Percentiles rank a stretch among this genome's conserved stretches.
Evolutionary conservation across 2,329 filamentous ascomycete species (phyloP).

Genomic region (Ascochyta clinopodiicola): DNA sequence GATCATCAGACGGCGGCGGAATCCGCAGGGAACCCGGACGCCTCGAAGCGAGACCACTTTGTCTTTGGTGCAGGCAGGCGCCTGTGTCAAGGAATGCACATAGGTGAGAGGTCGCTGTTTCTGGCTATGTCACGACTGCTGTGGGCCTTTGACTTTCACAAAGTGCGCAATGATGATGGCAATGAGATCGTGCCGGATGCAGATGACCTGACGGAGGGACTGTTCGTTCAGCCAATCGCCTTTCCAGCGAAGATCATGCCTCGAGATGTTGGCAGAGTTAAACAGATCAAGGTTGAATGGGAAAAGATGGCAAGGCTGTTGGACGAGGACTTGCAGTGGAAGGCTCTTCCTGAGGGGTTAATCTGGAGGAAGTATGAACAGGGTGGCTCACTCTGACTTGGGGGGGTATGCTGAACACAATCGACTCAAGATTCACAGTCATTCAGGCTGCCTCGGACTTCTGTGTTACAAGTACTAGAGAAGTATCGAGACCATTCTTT

Average conservation of each 20-base stretch:
- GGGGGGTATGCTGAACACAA: background rate
- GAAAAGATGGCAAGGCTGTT: slow-evolving; percentile 22
- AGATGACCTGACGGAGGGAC: slow-evolving; percentile 24
- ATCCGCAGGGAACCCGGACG: slow-evolving; percentile 39
- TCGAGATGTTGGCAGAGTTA: slow-evolving; percentile 16
- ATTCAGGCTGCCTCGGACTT: no score
- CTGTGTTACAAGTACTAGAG: no score
- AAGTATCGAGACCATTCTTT: no score
- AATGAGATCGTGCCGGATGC: slow-evolving; percentile 19
- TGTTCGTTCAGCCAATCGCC: slow-evolving; percentile 25
- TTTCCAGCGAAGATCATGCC: slow-evolving; percentile 27
- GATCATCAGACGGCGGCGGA: slow-evolving; percentile 41
- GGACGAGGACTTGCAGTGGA: slow-evolving; percentile 30
- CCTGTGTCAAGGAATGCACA: slow-evolving; percentile 48
- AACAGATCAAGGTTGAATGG: slow-evolving; percentile 24
- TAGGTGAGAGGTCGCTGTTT: slow-evolving; percentile 43
- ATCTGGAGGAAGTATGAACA: slow-evolving; percentile 23
- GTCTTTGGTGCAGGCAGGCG: slow-evolving; percentile 49
- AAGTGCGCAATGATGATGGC: slow-evolving; percentile 2
- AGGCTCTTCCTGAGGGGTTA: slow-evolving; percentile 25
- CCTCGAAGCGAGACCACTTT: slow-evolving; percentile 44
- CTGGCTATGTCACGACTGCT: slow-evolving; percentile 41
- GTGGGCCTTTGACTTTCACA: slow-evolving; percentile 42
- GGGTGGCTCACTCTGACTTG: background rate
- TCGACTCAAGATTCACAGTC: background rate